Evolutionary conservation across 2,329 filamentous ascomycete species (phyloP), one percentile per base, ranked within the genome.

Genomic region (Tolypocladium sp.): DNA sequence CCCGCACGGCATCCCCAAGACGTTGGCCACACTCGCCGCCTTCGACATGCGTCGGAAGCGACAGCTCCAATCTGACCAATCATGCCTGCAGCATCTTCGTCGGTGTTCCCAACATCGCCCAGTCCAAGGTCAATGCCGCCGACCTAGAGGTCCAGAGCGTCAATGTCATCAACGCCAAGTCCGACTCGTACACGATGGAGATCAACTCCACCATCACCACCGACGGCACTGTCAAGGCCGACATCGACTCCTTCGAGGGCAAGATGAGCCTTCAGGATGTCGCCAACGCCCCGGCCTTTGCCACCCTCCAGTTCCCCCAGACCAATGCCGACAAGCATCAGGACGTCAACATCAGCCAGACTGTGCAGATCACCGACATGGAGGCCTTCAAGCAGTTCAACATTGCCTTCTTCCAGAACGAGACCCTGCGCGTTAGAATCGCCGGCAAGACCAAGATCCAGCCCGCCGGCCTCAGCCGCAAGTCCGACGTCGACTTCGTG

Each of bases 151-250:
- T 86, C 62, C 74, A 83, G 65, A 73, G 76, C 60, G 78, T 86
- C 67, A 66, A 73, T 17, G 74, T 85, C 63, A 75, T 76, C 59
- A 68, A 81, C 60, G 77, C 81, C 10, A 64, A 76, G 61, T 64
- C 73, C 58, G 66, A 76, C 54, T 73, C 71, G 51, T 79, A 82
- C 67, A 72, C 70, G 59, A 79, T 86, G 74, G 67, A 76, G 63
- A 80, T 86, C 72, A 80, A 84, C 74, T 82, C 78, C 61, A 80
- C 79, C 58, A 80, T 86, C 67, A 73, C 65, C 59, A 78, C 80
- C 42, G 76, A 82, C 66, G 79, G 77, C 64, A 75, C 73, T 44
- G 76, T 82, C 57, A 76, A 81, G 65, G 82, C 82, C 65, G 74
- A 75, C 55, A 73, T 85, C 63, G 75, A 77, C 55, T 65, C 73